Evolutionary conservation across 2,329 filamentous ascomycete genomes (phyloP).

Genomic region (Fusarium sp.): DNA sequence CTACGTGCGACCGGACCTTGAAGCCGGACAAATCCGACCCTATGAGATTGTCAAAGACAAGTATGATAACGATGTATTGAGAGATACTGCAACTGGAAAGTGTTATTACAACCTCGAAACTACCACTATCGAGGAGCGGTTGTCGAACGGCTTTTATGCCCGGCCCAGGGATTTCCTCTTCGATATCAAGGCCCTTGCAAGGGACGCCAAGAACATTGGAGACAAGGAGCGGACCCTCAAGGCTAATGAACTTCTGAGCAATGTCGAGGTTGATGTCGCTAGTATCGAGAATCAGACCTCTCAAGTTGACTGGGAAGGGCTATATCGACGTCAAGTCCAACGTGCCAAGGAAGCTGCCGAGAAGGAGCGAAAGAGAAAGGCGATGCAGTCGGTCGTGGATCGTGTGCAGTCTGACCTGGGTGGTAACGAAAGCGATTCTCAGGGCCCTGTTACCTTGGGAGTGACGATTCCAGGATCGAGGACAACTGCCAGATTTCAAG

Average conservation of each 20-base stretch:
- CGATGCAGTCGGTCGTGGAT: constrained; percentile 65
- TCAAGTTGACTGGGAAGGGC: constrained; percentile 81
- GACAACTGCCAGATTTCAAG: constrained; percentile 65
- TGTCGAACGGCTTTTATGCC: constrained; percentile 96
- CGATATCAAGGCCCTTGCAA: constrained; percentile 85
- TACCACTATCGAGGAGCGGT: constrained; percentile 91
- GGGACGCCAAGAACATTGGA: constrained; percentile 84
- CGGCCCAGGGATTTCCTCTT: constrained; percentile 88
- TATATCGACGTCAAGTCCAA: constrained; percentile 78
- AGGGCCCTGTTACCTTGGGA: constrained; percentile 69
- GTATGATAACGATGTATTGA: constrained; percentile 79
- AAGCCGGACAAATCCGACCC: constrained; percentile 70
- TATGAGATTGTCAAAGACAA: constrained; percentile 84
- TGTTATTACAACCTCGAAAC: constrained; percentile 97
- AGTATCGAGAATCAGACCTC: constrained; percentile 76
- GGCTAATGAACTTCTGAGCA: constrained; percentile 89
- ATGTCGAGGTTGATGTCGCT: constrained; percentile 92
- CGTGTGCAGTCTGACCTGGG: constrained; percentile 63
- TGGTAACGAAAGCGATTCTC: constrained; percentile 64
- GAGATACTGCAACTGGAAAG: constrained; percentile 79
- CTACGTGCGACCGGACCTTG: constrained; percentile 69
- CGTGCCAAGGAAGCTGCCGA: constrained; percentile 70
- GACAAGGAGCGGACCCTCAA: constrained; percentile 86
- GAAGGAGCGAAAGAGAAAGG: constrained; percentile 71
- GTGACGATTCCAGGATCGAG: constrained; percentile 68